These are phyloP conservation scores for Neonectria neomacrospora DNA, from an alignment of 2,329 filamentous ascomycete genomes.

Conservation along the genomic window DNA sequence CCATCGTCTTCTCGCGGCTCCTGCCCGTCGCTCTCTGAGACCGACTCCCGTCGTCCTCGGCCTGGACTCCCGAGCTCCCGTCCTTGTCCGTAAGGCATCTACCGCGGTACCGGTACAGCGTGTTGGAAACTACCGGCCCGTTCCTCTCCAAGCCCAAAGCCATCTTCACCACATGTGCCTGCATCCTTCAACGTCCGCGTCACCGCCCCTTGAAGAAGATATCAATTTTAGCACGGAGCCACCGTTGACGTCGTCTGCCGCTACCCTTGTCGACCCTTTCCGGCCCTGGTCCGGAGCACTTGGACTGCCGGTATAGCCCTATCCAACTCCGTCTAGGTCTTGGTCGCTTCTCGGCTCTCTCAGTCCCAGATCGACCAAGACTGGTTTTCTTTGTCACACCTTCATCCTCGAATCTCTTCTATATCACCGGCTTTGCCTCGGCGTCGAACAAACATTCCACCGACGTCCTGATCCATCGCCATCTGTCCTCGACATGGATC, in stretches of 20 bases:
- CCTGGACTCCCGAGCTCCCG: background rate
- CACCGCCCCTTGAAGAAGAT: background rate
- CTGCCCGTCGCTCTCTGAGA: background rate
- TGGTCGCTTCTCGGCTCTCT: slow-evolving; percentile 7
- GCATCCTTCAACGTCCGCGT: background rate
- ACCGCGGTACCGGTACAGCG: background rate
- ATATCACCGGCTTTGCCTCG: background rate
- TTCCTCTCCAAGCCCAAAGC: background rate
- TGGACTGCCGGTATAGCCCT: slow-evolving; percentile 13
- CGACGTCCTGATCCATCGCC: slow-evolving; percentile 1
- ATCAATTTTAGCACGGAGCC: background rate
- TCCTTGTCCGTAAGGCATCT: background rate
- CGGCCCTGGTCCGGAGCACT: background rate
- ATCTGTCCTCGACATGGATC: slow-evolving; percentile 48
- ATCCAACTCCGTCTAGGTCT: slow-evolving; percentile 4
- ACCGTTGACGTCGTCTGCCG: slow-evolving; percentile 1
- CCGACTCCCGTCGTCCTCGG: background rate
- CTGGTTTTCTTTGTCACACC: slow-evolving; percentile 1
- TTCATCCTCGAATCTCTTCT: slow-evolving; percentile 16
- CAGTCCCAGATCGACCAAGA: background rate
- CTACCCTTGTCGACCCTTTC: slow-evolving; percentile 9
- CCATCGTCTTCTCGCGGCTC: background rate
- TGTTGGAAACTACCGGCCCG: background rate
- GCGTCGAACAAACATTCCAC: slow-evolving; percentile 11
- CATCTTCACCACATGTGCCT: background rate